These are phyloP conservation scores for Oxyria digyna DNA, from an alignment of 148 eudicot genomes.

Conservation along the genomic window DNA sequence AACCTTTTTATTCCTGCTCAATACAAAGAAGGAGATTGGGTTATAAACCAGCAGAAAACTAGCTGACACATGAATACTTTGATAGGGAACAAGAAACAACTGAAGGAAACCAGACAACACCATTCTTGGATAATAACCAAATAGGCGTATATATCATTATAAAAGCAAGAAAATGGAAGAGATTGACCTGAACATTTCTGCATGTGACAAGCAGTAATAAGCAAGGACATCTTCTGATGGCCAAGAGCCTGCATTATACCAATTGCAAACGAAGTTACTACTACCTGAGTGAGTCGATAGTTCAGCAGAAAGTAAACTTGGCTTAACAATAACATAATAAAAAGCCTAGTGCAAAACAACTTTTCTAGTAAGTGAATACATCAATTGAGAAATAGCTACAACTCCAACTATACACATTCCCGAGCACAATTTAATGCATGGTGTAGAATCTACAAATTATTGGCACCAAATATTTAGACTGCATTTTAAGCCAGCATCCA, in stretches of 20 bases:
- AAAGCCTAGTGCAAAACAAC: neutral
- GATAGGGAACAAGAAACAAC: neutral
- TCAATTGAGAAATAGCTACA: neutral
- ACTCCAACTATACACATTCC: neutral
- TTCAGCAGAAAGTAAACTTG: neutral
- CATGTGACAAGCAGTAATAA: slow-evolving; percentile 62
- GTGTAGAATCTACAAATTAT: neutral
- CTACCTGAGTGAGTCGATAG: neutral
- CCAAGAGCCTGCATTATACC: slow-evolving; percentile 62
- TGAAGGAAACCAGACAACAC: neutral
- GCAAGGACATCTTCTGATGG: slow-evolving; percentile 95
- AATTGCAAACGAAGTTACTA: neutral
- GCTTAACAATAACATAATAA: neutral
- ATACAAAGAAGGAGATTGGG: neutral
- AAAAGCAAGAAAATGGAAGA: neutral
- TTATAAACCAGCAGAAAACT: neutral
- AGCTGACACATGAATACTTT: neutral
- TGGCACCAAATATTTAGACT: neutral
- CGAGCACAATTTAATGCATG: neutral
- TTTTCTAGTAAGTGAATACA: neutral
- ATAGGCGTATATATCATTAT: neutral
- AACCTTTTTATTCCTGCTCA: slow-evolving; percentile 48
- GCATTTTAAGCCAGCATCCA: neutral
- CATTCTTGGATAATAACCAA: neutral
- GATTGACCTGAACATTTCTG: slow-evolving; percentile 58